A percentile compares a stretch with the other conserved stretches of the same genome.
Evolutionary conservation across 441 rosid species (phyloP).

Genomic region (Syzygium syzygioides): DNA sequence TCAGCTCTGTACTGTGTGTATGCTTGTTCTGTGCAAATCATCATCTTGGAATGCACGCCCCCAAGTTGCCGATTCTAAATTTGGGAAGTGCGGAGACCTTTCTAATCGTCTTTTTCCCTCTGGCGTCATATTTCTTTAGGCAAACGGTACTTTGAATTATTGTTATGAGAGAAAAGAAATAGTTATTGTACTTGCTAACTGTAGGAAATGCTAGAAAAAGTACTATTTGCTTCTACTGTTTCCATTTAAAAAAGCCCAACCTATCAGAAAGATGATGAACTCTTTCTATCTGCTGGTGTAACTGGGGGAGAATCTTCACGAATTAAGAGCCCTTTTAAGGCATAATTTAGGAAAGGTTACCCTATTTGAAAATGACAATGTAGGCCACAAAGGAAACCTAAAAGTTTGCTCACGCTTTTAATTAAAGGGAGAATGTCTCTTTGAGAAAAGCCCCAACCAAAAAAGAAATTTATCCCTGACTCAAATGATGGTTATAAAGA

Average conservation of each 20-base stretch:
- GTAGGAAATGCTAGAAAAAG: conserved; percentile 11
- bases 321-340: conserved; percentile 21
- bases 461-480: conserved; percentile 17
- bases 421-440: conserved; percentile 33
- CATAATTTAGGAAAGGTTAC: conserved; percentile 36
- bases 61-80: neutral
- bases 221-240: conserved; percentile 21
- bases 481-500: conserved; percentile 38
- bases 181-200: conserved; percentile 11
- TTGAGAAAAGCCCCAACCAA: conserved; percentile 7
- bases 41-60: neutral
- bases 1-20: neutral
- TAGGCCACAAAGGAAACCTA: conserved; percentile 69
- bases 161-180: conserved; percentile 10
- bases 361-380: conserved; percentile 51
- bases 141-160: conserved; percentile 10
- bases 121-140: neutral
- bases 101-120: neutral
- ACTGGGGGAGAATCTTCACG: conserved; percentile 14
- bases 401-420: conserved; percentile 28
- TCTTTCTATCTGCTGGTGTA: conserved; percentile 10
- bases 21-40: neutral
- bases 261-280: conserved; percentile 32
- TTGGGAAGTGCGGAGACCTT: neutral
- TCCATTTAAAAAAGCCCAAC: conserved; percentile 41